phyloP scores from a whole-genome alignment of 345 rosid genomes.

The Gossypium mustelinum region DNA sequence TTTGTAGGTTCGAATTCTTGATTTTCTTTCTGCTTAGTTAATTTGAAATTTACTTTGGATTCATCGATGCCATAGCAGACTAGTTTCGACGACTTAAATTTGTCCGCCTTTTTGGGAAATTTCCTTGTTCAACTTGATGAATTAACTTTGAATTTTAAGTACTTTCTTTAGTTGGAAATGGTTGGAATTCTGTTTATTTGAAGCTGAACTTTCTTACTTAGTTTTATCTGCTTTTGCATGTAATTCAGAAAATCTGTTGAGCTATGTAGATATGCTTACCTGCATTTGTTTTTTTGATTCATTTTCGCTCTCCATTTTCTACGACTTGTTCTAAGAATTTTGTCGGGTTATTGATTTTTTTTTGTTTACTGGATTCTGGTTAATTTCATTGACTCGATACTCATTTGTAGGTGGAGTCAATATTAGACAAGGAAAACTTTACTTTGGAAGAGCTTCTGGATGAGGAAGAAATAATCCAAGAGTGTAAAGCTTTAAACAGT shows the following conservation, averaged over 20 bases:
- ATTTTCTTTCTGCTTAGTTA: background rate
- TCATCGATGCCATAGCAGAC: background rate
- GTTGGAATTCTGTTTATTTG: background rate
- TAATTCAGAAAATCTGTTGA: background rate
- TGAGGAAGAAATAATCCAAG: conserved; percentile 99
- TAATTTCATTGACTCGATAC: background rate
- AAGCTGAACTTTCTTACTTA: background rate
- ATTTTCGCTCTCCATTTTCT: background rate
- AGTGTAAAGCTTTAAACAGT: conserved; percentile 95
- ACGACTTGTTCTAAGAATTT: background rate
- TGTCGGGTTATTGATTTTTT: background rate
- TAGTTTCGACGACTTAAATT: conserved; percentile 4
- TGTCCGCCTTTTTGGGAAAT: background rate
- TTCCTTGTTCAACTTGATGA: background rate
- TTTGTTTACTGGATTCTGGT: conserved; percentile 1
- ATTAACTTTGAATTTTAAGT: background rate
- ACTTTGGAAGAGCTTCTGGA: conserved; percentile 96
- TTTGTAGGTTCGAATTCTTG: background rate
- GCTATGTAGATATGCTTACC: background rate
- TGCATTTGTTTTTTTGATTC: background rate
- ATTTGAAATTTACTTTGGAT: background rate
- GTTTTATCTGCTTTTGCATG: background rate
- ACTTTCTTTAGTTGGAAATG: background rate
- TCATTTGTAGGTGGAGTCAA: conserved; percentile 67
- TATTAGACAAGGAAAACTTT: conserved; percentile 84